These are phyloP conservation scores for Neodidymelliopsis sp. DNA, from an alignment of 2,329 filamentous ascomycete species.

Conservation along the genomic window DNA sequence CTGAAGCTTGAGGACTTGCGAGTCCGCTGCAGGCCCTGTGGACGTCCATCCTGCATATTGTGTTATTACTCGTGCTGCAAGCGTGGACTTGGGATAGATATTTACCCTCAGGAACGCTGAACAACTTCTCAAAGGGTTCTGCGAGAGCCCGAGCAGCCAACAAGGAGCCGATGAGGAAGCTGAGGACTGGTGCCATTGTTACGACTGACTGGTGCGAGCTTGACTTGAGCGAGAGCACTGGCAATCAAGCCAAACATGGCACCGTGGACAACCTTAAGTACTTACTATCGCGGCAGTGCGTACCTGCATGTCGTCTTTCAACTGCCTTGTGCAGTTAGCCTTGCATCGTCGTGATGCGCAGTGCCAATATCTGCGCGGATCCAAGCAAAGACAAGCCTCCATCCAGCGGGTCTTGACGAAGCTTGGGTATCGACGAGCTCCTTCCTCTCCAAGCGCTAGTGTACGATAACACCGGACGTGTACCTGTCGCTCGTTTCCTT, in stretches of 20 bases:
- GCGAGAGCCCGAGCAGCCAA: constrained; percentile 32
- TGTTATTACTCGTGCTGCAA: background rate
- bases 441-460: constrained; percentile 11
- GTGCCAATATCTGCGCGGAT: constrained; percentile 6
- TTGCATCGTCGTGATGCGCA: background rate
- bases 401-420: constrained; percentile 5
- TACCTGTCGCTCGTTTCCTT: constrained; percentile 8
- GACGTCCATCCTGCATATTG: constrained; percentile 32
- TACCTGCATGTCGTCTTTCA: constrained; percentile 8
- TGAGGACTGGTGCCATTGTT: constrained; percentile 33
- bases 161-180: constrained; percentile 34
- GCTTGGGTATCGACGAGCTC: constrained; percentile 16
- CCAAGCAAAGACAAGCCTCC: constrained; percentile 20
- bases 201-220: constrained; percentile 17
- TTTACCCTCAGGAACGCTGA: constrained; percentile 31
- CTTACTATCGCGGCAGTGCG: background rate
- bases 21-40: constrained; percentile 25
- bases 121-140: constrained; percentile 38
- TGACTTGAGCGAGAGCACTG: constrained; percentile 23
- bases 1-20: constrained; percentile 36
- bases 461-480: constrained; percentile 5
- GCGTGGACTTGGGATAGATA: background rate
- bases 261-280: constrained; percentile 11
- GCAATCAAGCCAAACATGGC: background rate
- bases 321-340: constrained; percentile 18